Conservation (phyloP, 257 asterid genomes). For the Ophiorrhiza pumila region DNA sequence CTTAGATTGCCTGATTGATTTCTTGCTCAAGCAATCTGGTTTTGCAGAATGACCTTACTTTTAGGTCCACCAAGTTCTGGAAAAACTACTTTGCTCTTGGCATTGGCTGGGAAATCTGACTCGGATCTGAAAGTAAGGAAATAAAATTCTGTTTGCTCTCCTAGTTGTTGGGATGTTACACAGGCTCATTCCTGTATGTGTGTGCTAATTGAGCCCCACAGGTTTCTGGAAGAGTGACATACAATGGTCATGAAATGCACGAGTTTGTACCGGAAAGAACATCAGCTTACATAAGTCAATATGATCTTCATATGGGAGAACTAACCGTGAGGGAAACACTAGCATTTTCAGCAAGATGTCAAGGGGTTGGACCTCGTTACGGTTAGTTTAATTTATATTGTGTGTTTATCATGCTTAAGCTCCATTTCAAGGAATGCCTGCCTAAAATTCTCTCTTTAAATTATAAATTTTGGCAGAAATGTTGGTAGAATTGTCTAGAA, state of each 20-base stretch:
- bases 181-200: neutral
- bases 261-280: slow-evolving; percentile 58
- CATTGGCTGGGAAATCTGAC: slow-evolving; percentile 65
- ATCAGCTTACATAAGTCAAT: slow-evolving; percentile 62
- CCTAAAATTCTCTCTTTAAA: neutral
- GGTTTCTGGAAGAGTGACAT: slow-evolving; percentile 54
- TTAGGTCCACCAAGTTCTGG: slow-evolving; percentile 75
- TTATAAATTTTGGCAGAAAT: slow-evolving; percentile 35
- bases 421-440: neutral
- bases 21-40: neutral
- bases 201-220: slow-evolving; percentile 15
- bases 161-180: neutral
- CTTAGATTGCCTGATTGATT: neutral
- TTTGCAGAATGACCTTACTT: slow-evolving; percentile 61
- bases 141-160: neutral
- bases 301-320: slow-evolving; percentile 64
- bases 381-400: slow-evolving; percentile 27
- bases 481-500: slow-evolving; percentile 57
- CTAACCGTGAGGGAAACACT: slow-evolving; percentile 63
- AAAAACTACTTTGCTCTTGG: slow-evolving; percentile 60
- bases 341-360: slow-evolving; percentile 67
- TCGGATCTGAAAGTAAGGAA: slow-evolving; percentile 40
- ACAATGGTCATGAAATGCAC: slow-evolving; percentile 55
- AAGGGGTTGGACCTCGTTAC: slow-evolving; percentile 59
- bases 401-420: neutral